A percentile compares a stretch with the other conserved stretches of the same genome.
Conservation (phyloP, 2,329 filamentous ascomycete species). For the Graphilbum ipis-grandicollis region DNA sequence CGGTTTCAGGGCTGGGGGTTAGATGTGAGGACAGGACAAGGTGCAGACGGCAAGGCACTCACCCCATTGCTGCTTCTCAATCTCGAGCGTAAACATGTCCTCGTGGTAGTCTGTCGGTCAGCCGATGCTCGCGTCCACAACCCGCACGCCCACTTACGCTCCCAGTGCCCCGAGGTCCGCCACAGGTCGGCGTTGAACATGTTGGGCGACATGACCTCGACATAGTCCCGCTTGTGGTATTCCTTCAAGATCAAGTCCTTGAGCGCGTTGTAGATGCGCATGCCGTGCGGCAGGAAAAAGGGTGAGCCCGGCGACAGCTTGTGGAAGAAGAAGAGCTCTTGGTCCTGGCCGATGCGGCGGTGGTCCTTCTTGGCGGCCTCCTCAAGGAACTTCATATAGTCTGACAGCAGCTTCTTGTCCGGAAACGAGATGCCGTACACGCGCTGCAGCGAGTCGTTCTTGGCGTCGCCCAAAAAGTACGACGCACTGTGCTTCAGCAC, state of each 20-base stretch:
- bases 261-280: slow-evolving; percentile 12
- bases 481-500: slow-evolving; percentile 54
- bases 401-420: slow-evolving; percentile 85
- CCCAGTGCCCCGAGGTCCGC: slow-evolving; percentile 93
- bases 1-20: slow-evolving; percentile 30
- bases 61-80: slow-evolving; percentile 50
- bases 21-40: neutral
- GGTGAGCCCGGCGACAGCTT: slow-evolving; percentile 82
- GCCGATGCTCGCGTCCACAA: neutral
- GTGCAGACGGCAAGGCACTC: neutral
- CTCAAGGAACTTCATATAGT: slow-evolving; percentile 87
- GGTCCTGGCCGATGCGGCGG: slow-evolving; percentile 80
- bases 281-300: slow-evolving; percentile 81
- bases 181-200: slow-evolving; percentile 90
- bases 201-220: slow-evolving; percentile 89
- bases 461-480: slow-evolving; percentile 87
- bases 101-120: slow-evolving; percentile 52
- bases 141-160: slow-evolving; percentile 18
- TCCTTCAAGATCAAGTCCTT: slow-evolving; percentile 66
- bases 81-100: slow-evolving; percentile 65
- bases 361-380: slow-evolving; percentile 98
- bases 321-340: slow-evolving; percentile 96
- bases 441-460: slow-evolving; percentile 88
- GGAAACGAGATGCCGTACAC: slow-evolving; percentile 93
- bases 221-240: slow-evolving; percentile 86